Conservation (phyloP, 2,329 filamentous ascomycete genomes). For the Diplodia seriata region DNA sequence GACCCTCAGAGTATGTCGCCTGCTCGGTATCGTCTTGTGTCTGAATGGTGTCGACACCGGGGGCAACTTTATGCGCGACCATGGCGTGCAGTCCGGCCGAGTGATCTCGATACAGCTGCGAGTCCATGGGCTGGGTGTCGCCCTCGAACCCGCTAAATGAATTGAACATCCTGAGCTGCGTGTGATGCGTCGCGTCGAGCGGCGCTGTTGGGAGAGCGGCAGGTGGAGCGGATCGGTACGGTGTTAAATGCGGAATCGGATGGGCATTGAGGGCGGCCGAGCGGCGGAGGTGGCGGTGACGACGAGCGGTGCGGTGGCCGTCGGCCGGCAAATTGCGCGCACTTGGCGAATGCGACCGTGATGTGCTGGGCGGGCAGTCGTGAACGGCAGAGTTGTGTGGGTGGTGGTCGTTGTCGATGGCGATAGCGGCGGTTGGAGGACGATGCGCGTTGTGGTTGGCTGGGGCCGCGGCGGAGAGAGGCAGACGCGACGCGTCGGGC, state of each 20-base stretch:
- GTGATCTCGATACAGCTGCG: conserved; percentile 54
- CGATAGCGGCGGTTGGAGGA: conserved; percentile 6
- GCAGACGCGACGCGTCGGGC: conserved; percentile 26
- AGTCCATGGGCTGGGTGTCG: conserved; percentile 56
- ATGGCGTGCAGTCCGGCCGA: background rate
- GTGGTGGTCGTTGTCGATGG: background rate
- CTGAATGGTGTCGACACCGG: conserved; percentile 3
- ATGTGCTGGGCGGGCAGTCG: background rate
- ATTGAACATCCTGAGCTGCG: conserved; percentile 40
- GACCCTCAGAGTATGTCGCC: conserved; percentile 36
- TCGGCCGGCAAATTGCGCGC: background rate
- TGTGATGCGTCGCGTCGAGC: conserved; percentile 3
- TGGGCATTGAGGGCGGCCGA: conserved; percentile 22
- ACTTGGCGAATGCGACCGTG: background rate
- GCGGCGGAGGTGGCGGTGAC: background rate
- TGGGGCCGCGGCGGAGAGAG: background rate
- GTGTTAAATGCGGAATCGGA: conserved; percentile 26
- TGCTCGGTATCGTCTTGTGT: background rate
- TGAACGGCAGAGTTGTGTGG: background rate
- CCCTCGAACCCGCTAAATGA: conserved; percentile 50
- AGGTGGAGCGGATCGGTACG: conserved; percentile 20
- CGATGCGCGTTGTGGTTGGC: background rate
- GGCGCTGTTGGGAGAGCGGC: conserved; percentile 1
- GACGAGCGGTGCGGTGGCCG: background rate
- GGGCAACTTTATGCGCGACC: background rate